Evolutionary conservation across 176 grass and related monocot genomes (phyloP).

Genomic region (maize (Zea mays)): Zm-B73-REFERENCE-NAM-5.0 NC_050105.1:137773501-137774000

Average conservation of each 20-base stretch:
- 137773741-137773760: constrained; percentile 72
- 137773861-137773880: constrained; percentile 22
- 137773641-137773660: constrained; percentile 7
- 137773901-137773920: constrained; percentile 49
- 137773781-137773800: constrained; percentile 44
- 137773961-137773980: constrained; percentile 42
- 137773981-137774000: constrained; percentile 43
- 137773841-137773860: constrained; percentile 29
- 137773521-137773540: not conserved
- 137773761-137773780: constrained; percentile 53
- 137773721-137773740: constrained; percentile 37
- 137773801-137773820: constrained; percentile 46
- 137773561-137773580: not conserved
- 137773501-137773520: not conserved
- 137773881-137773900: constrained; percentile 34
- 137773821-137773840: constrained; percentile 38
- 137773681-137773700: constrained; percentile 97
- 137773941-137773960: constrained; percentile 22
- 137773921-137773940: constrained; percentile 28
- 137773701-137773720: constrained; percentile 91
- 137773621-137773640: not conserved
- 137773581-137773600: not conserved
- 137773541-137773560: constrained; percentile 26
- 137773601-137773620: not conserved
- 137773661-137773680: constrained; percentile 41